Percentiles rank a stretch among this genome's conserved stretches.
phyloP scores from a whole-genome alignment of 176 grass and related monocot genomes.

The Triticum turgidum region DNA sequence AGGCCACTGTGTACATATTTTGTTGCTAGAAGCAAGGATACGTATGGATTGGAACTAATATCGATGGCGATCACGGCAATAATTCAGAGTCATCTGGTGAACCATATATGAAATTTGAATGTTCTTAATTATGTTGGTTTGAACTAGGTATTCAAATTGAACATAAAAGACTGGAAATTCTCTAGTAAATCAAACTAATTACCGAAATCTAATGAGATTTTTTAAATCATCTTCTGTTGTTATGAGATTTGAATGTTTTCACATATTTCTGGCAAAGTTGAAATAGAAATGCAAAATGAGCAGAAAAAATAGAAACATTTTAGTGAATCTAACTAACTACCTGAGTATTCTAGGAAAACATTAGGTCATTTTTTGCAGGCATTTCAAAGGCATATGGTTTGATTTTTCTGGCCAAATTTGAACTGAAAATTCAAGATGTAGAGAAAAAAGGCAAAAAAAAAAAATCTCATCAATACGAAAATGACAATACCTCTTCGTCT shows the following conservation, averaged over 20 bases:
- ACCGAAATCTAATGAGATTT: no score
- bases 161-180: no score
- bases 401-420: neutral
- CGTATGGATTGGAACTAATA: neutral
- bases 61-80: neutral
- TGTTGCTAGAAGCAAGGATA: neutral
- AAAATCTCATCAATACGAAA: no score
- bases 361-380: neutral
- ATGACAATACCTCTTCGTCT: no score
- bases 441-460: neutral
- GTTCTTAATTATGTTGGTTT: no score
- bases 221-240: no score
- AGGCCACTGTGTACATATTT: neutral
- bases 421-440: neutral
- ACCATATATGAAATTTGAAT: no score
- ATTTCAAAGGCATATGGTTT: neutral
- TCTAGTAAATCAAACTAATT: no score
- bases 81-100: neutral
- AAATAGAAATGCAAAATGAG: neutral
- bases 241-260: neutral
- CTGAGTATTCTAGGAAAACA: neutral
- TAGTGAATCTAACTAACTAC: neutral
- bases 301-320: neutral
- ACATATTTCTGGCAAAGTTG: neutral
- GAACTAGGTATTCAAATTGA: no score